Base-by-base conservation (phyloP, 2,329 filamentous ascomycete species). In the Xylariaceae sp. region DNA sequence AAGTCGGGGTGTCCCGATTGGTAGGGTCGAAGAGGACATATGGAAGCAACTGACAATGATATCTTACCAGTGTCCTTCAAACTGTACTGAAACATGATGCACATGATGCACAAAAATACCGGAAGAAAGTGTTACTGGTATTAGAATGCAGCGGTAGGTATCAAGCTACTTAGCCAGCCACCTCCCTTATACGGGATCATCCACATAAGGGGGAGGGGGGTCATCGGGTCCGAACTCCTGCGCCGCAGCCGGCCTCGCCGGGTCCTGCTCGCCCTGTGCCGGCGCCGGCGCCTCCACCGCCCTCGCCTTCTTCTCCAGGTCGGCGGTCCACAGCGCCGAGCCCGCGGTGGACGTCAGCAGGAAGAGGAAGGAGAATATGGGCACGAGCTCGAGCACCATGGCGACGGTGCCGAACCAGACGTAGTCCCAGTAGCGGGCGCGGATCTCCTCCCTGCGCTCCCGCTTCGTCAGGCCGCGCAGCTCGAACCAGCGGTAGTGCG, bases 331-430 rank as follows among this genome's bases (percentile, higher is more conserved):
- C 22, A 96, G 64, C 1, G 87, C 90, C 27, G 85, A 81, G 2
- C 90, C 92, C 14, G 79, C 77, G 1, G 89, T 83, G 3, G 84
- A 88, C 0, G 90, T 95, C 45, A 98, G 63, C 24, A 96, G 69
- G 57, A 96, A 95, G 54, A 96, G 79, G 70, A 98, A 93, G n/a
- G 84, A 93, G 31, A 95, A 60, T 10, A 90, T 71, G 1, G 92
- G 92, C 7, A 95, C 70, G n/a, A 96, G 71, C 61, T 95, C 86
- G 18, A 96, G 61, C 5, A 87, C 57, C 64, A 95, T 76, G 31
- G 88, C 85, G 4, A 92, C 70, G 1, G 83, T 86, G 12, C 92
- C 92, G 52, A 96, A 95, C 86, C 86, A 94, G 11, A 87, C 80
- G 55, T 95, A 96, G 38, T 92, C 84, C 75, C 85, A 84, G 41